Evolutionary conservation across 2,329 filamentous ascomycete genomes (phyloP).

Genomic region (Ophiostoma angusticollis): DNA sequence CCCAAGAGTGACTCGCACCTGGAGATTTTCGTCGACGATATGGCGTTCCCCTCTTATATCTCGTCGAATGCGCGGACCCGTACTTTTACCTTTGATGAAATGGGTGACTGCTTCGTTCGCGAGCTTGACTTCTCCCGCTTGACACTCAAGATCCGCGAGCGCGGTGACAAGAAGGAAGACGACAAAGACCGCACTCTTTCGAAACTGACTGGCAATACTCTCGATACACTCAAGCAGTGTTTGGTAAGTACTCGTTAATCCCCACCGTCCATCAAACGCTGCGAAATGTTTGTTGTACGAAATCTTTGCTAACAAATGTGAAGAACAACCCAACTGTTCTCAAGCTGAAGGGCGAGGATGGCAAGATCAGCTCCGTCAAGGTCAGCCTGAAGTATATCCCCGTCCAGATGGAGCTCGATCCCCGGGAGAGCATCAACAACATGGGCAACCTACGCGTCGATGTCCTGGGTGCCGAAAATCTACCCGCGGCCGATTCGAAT

Average conservation of each 20-base stretch:
- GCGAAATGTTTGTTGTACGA: background rate
- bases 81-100: slow-evolving; percentile 70
- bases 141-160: slow-evolving; percentile 74
- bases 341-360: slow-evolving; percentile 65
- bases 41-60: slow-evolving; percentile 78
- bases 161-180: slow-evolving; percentile 53
- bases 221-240: slow-evolving; percentile 79
- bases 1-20: slow-evolving; percentile 62
- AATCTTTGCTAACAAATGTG: background rate
- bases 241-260: slow-evolving; percentile 41
- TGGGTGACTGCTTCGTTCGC: slow-evolving; percentile 88
- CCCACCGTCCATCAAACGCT: background rate
- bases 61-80: slow-evolving; percentile 63
- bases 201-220: slow-evolving; percentile 70
- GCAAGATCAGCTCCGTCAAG: slow-evolving; percentile 64
- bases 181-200: slow-evolving; percentile 61
- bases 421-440: slow-evolving; percentile 96
- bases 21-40: slow-evolving; percentile 88
- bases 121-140: slow-evolving; percentile 95
- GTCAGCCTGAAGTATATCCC: slow-evolving; percentile 93
- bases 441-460: slow-evolving; percentile 94
- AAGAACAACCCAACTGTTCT: slow-evolving; percentile 83
- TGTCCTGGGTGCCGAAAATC: slow-evolving; percentile 68
- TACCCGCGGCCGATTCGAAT: slow-evolving; percentile 91
- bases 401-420: slow-evolving; percentile 84